Evolutionary conservation across 129 eudicot genomes (phyloP).

Genomic region (Escallonia herrerae): DNA sequence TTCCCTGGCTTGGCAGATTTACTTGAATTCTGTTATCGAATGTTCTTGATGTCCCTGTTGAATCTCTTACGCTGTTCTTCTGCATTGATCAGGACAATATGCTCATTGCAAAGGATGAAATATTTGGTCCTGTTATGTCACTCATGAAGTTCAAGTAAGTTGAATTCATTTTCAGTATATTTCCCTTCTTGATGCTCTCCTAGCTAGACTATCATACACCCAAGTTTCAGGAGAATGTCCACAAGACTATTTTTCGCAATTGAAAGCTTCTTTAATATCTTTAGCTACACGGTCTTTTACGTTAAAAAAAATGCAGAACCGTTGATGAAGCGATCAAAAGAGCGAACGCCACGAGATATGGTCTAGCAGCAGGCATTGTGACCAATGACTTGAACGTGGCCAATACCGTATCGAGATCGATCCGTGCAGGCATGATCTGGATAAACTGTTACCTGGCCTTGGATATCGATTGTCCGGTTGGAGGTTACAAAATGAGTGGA

Average conservation of each 20-base stretch:
- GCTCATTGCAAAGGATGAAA: conserved; percentile 80
- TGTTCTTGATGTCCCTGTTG: background rate
- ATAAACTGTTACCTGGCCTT: conserved; percentile 70
- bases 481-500: conserved; percentile 87
- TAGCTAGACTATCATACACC: background rate
- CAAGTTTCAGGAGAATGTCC: background rate
- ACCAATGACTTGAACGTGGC: conserved; percentile 75
- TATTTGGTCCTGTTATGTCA: conserved; percentile 84
- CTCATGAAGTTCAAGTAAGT: conserved; percentile 86
- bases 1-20: background rate
- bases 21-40: too few relatives aligned
- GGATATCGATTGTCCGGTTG: conserved; percentile 47
- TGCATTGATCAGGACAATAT: conserved; percentile 53
- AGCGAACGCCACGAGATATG: conserved; percentile 68
- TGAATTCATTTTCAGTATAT: background rate
- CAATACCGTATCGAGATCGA: conserved; percentile 80
- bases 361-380: conserved; percentile 79
- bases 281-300: background rate
- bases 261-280: too few relatives aligned
- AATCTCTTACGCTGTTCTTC: background rate
- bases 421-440: conserved; percentile 82
- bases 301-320: conserved; percentile 34
- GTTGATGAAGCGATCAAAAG: conserved; percentile 76
- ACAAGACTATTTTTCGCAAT: background rate
- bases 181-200: too few relatives aligned